Evolutionary conservation across 2,329 filamentous ascomycete genomes (phyloP).

Genomic region (Epichloe gansuensis): DNA sequence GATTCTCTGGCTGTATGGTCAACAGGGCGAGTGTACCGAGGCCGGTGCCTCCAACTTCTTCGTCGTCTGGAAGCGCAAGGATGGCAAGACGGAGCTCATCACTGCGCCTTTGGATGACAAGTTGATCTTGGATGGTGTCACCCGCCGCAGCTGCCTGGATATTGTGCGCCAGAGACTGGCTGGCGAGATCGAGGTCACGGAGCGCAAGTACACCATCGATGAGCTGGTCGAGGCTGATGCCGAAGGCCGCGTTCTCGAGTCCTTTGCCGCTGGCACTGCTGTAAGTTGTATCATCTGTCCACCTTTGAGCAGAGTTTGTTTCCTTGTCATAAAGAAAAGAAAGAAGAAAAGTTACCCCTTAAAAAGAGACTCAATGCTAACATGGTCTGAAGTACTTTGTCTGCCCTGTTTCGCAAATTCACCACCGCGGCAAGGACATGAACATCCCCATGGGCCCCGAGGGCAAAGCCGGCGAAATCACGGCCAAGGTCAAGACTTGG

Average conservation of each 20-base stretch:
- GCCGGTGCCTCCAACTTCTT: slow-evolving; percentile 91
- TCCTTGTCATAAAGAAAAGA: slow-evolving; percentile 4
- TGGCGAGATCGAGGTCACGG: slow-evolving; percentile 55
- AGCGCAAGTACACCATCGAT: slow-evolving; percentile 69
- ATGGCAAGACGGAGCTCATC: slow-evolving; percentile 50
- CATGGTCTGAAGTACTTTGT: slow-evolving; percentile 47
- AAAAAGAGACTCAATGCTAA: not conserved
- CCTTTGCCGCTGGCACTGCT: slow-evolving; percentile 79
- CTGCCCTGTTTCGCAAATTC: slow-evolving; percentile 52
- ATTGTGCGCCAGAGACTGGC: slow-evolving; percentile 52
- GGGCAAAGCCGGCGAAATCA: slow-evolving; percentile 38
- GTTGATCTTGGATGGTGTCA: slow-evolving; percentile 80
- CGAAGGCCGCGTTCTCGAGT: slow-evolving; percentile 69
- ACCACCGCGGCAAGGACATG: slow-evolving; percentile 53
- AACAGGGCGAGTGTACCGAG: slow-evolving; percentile 69
- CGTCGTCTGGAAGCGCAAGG: slow-evolving; percentile 53
- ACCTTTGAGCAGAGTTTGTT: slow-evolving; percentile 7
- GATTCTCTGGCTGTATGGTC: slow-evolving; percentile 85
- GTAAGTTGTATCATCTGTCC: slow-evolving; percentile 34
- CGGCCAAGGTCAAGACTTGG: slow-evolving; percentile 51
- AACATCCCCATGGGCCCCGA: slow-evolving; percentile 45
- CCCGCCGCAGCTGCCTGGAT: slow-evolving; percentile 67
- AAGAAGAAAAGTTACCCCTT: not conserved
- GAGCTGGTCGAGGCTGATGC: slow-evolving; percentile 60
- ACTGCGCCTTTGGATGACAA: slow-evolving; percentile 74